Evolutionary conservation across 225 moss, liverwort and hornwort genomes (phyloP).

Genomic region (Straminergon stramineum): DNA sequence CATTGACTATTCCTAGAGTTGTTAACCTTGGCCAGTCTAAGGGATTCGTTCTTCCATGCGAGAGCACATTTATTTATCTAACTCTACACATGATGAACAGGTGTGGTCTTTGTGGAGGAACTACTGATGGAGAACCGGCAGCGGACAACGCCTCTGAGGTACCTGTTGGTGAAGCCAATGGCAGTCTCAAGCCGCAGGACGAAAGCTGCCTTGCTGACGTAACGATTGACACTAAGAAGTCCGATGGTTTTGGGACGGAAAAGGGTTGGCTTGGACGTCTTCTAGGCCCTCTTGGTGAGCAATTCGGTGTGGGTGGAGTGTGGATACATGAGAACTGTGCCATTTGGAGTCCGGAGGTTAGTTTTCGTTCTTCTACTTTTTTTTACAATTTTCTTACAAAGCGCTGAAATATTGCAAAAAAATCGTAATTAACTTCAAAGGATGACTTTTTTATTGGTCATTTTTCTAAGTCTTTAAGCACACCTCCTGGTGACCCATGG

Average conservation of each 20-base stretch:
- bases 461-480: background rate
- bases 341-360: slow-evolving; percentile 85
- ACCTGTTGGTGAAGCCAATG: slow-evolving; percentile 13
- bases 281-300: slow-evolving; percentile 65
- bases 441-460: background rate
- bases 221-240: slow-evolving; percentile 34
- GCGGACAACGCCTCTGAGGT: slow-evolving; percentile 20
- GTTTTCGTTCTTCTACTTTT: background rate
- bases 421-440: background rate
- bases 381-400: background rate
- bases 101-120: slow-evolving; percentile 54
- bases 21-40: background rate
- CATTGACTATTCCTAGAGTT: background rate
- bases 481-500: background rate
- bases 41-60: background rate
- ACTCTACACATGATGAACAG: slow-evolving; percentile 20
- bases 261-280: slow-evolving; percentile 81
- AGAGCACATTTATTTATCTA: background rate
- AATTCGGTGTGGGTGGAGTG: slow-evolving; percentile 68
- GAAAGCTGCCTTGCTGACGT: slow-evolving; percentile 33
- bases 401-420: background rate
- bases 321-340: slow-evolving; percentile 86
- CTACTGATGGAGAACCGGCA: slow-evolving; percentile 45
- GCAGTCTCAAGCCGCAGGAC: slow-evolving; percentile 26
- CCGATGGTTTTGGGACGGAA: slow-evolving; percentile 50